phyloP scores from a whole-genome alignment of 768 basidiomycete genomes.

The Psilocybe sp. region DNA sequence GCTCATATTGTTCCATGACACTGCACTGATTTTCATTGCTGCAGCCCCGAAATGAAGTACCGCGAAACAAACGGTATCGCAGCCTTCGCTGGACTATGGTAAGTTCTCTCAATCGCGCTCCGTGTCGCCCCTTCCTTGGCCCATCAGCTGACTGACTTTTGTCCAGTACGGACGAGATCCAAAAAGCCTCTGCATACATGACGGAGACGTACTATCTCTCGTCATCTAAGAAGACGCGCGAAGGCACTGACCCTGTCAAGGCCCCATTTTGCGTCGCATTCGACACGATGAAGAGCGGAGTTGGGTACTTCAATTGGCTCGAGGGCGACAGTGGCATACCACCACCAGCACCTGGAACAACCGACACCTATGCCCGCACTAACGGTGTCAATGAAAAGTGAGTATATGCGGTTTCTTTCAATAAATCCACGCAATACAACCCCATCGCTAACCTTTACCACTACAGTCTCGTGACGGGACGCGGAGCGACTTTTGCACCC shows the following conservation, averaged over 20 bases:
- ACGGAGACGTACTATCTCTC: slow-evolving; percentile 61
- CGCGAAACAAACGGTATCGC: slow-evolving; percentile 61
- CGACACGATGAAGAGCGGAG: slow-evolving; percentile 29
- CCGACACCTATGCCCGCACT: neutral
- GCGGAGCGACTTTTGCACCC: no score
- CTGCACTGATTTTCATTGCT: neutral
- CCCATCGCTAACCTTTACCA: no score
- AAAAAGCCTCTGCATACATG: slow-evolving; percentile 73
- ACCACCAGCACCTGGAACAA: no score
- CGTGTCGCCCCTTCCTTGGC: neutral
- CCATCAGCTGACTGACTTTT: neutral
- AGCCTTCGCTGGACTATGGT: slow-evolving; percentile 72
- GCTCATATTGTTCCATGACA: neutral
- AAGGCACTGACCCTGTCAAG: slow-evolving; percentile 43
- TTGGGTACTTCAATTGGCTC: slow-evolving; percentile 71
- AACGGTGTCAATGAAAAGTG: slow-evolving; percentile 3
- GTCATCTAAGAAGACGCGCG: slow-evolving; percentile 26
- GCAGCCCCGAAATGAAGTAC: slow-evolving; percentile 64
- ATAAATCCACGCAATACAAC: no score
- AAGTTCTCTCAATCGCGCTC: slow-evolving; percentile 17
- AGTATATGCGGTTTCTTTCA: slow-evolving; percentile 6
- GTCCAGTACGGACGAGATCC: slow-evolving; percentile 68
- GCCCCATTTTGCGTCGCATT: slow-evolving; percentile 78
- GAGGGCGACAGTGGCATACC: slow-evolving; percentile 44
- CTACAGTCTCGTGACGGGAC: slow-evolving; percentile 18